A percentile compares a stretch with the other conserved stretches of the same genome.
These are phyloP conservation scores for Carex myosuroides DNA, from an alignment of 176 grass and related monocot species.

Conservation along the genomic window DNA sequence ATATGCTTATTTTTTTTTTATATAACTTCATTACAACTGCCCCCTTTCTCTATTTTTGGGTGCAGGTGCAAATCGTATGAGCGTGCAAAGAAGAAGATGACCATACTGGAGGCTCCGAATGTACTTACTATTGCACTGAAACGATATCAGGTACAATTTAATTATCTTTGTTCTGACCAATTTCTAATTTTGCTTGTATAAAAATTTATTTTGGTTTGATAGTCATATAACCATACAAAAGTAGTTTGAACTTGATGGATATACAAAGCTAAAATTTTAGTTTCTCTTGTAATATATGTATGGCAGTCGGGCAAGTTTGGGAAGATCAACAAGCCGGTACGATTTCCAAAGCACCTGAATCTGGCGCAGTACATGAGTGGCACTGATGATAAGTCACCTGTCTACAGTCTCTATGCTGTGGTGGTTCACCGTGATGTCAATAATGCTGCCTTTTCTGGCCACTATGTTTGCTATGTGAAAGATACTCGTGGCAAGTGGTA, in stretches of 20 bases:
- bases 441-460: constrained; percentile 65
- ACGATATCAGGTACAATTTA: constrained; percentile 66
- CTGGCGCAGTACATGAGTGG: constrained; percentile 64
- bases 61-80: constrained; percentile 84
- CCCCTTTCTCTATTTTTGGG: neutral
- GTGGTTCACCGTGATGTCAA: constrained; percentile 69
- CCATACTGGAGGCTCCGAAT: constrained; percentile 81
- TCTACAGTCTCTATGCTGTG: constrained; percentile 81
- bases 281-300: constrained; percentile 11
- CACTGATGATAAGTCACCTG: constrained; percentile 57
- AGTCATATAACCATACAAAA: neutral
- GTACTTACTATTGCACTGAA: constrained; percentile 80
- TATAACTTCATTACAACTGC: constrained; percentile 5
- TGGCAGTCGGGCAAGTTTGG: constrained; percentile 67
- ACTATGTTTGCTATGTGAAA: constrained; percentile 88
- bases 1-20: constrained; percentile 8
- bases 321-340: constrained; percentile 63
- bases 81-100: constrained; percentile 69
- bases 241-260: neutral
- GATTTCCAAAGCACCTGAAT: constrained; percentile 58
- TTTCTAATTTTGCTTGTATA: too few species aligned
- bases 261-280: neutral
- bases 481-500: constrained; percentile 70
- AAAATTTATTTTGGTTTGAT: neutral
- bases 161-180: neutral